Base-by-base conservation (phyloP, 2,329 filamentous ascomycete genomes). In the Colletotrichum lupini region DNA sequence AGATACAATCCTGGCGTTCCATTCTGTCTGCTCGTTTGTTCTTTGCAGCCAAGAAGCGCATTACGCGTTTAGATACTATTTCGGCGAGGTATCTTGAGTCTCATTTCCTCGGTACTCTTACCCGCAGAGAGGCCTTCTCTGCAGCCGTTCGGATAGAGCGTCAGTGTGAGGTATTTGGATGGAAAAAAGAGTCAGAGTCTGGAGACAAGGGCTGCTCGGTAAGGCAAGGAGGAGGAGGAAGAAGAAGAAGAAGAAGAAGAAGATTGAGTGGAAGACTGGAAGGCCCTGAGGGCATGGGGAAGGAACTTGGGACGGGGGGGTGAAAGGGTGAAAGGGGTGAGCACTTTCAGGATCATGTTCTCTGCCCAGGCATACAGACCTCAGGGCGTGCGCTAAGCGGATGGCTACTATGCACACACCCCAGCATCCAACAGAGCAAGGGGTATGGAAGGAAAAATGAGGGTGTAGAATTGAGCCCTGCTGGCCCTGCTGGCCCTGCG, bases 401-500 rank as follows among this genome's bases (percentile, higher is more conserved):
- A 11, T 9, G 19, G 5, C 8, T 9, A 49, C 9, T 49, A 49
- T n/a, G 4, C 5, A 4, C 42, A 22, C 42, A 49, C 7, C 42
- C 19, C 4, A 9, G 8, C 19, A 19, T 22, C 4, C 7, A n/a
- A 7, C 19, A 22, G 19, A 22, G 42, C 7, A 6, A 28, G 52
- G 63, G 63, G 46, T 57, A 19, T 3, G 16, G 30, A n/a, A 26
- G 11, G 30, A n/a, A 26, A 30, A 32, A 49, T 42, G 22, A 32
- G 67, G 62, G 70, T 67, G 70, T 73, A 46, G 8, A 14, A 52
- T 65, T 56, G 65, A 73, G 70, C 70, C 70, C 67, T 70, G 68
- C 67, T 61, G 53, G 68, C 53, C 70, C 30, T 64, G 61, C 49
- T 24, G 30, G 24, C 52, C 62, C 62, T 65, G 49, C 70, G 42